A percentile compares a stretch with the other conserved stretches of the same genome.
Evolutionary conservation across 495 filamentous ascomycete genomes (phyloP).

Genomic region (Acidiella bohemica): DNA sequence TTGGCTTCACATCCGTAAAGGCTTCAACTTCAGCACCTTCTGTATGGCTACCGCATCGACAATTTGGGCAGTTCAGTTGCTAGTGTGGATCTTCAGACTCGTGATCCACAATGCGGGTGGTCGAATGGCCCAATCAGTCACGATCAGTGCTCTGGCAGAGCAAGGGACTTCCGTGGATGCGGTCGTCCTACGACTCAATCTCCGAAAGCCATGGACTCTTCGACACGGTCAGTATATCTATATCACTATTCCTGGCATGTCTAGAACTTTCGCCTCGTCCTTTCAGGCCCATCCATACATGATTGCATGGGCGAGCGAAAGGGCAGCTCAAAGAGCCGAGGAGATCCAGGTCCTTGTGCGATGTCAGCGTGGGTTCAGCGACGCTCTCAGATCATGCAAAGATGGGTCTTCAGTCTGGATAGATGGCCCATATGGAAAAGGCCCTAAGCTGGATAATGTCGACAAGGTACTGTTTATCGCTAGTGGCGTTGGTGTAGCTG

Average conservation of each 20-base stretch:
- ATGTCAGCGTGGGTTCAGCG: slow-evolving; percentile 1
- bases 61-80: background rate
- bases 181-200: background rate
- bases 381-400: background rate
- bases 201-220: background rate
- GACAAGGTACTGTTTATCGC: slow-evolving; percentile 2
- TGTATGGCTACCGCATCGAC: background rate
- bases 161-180: background rate
- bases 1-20: background rate
- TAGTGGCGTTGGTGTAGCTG: slow-evolving; percentile 1
- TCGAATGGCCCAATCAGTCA: background rate
- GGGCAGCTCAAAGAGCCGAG: background rate
- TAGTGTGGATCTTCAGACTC: background rate
- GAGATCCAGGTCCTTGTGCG: slow-evolving; percentile 1
- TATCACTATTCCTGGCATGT: background rate
- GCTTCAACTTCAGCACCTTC: background rate
- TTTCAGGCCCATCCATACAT: slow-evolving; percentile 4
- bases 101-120: background rate
- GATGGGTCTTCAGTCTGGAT: background rate
- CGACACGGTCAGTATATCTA: slow-evolving; percentile 3
- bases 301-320: background rate
- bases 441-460: background rate
- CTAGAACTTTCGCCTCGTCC: background rate
- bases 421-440: background rate
- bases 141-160: background rate